A percentile compares a stretch with the other conserved stretches of the same genome.
Conservation (phyloP, 768 basidiomycete genomes). For the Candolleomyces efflorescens region DNA sequence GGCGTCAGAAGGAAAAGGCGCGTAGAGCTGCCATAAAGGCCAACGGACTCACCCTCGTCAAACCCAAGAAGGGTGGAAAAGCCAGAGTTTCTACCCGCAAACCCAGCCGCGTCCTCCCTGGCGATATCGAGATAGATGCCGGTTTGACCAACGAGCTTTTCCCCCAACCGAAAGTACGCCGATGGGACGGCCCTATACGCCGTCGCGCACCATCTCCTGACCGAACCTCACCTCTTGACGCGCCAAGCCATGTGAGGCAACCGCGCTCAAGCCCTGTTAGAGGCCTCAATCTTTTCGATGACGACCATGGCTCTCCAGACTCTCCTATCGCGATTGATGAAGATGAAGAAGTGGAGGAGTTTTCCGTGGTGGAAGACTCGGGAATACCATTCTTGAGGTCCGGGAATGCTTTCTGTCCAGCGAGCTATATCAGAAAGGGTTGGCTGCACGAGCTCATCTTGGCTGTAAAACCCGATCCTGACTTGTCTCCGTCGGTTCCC, state of each 20-base stretch:
- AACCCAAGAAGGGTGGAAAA: slow-evolving; percentile 29
- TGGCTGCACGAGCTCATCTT: slow-evolving; percentile 53
- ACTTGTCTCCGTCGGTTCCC: slow-evolving; percentile 23
- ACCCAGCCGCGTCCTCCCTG: slow-evolving; percentile 28
- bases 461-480: slow-evolving; percentile 24
- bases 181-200: slow-evolving; percentile 2
- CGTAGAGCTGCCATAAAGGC: slow-evolving; percentile 21
- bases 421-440: slow-evolving; percentile 58
- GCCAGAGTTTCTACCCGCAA: slow-evolving; percentile 30
- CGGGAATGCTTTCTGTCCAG: slow-evolving; percentile 45
- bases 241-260: neutral
- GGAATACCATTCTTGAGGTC: slow-evolving; percentile 44
- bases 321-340: neutral
- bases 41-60: slow-evolving; percentile 34
- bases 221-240: neutral
- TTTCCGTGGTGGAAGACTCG: slow-evolving; percentile 42
- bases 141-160: neutral
- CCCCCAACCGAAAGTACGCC: slow-evolving; percentile 7
- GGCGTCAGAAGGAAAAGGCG: slow-evolving; percentile 25
- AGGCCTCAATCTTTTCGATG: neutral
- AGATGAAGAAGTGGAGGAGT: neutral
- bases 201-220: neutral
- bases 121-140: slow-evolving; percentile 41
- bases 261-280: neutral
- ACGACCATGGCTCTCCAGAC: neutral